Evolutionary conservation across 352 stramenopile species (phyloP).

Genomic region (Globisporangium sylvaticum): DNA sequence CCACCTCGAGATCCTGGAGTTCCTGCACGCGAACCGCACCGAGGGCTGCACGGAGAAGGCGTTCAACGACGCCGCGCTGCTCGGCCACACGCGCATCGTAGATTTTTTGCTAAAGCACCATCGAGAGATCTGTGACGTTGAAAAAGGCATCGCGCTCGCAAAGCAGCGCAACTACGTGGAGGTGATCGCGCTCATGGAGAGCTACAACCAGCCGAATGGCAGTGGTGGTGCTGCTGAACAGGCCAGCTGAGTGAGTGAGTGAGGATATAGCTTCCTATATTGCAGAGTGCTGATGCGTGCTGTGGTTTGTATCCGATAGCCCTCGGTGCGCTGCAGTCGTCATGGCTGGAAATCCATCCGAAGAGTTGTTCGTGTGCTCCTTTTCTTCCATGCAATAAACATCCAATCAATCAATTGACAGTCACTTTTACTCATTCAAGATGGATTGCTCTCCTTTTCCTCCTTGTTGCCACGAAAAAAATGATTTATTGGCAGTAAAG

Average conservation of each 20-base stretch:
- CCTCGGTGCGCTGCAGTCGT: neutral
- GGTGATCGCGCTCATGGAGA: conserved; percentile 13
- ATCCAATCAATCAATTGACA: neutral
- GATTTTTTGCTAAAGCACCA: conserved; percentile 34
- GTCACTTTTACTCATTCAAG: too few relatives aligned
- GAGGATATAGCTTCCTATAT: neutral
- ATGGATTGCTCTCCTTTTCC: too few relatives aligned
- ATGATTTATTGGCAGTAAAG: neutral
- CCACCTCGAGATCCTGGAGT: conserved; percentile 41
- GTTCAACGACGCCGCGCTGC: conserved; percentile 41
- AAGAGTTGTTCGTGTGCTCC: neutral
- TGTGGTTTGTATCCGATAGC: neutral
- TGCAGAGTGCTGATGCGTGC: neutral
- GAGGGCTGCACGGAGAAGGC: conserved; percentile 51
- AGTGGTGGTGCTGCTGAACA: neutral
- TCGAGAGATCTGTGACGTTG: conserved; percentile 29
- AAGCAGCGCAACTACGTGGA: conserved; percentile 32
- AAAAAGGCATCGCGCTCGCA: conserved; percentile 39
- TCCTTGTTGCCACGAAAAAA: neutral
- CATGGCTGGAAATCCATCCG: neutral
- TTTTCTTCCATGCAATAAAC: neutral
- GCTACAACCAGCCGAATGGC: neutral
- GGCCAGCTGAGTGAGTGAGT: neutral
- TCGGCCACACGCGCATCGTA: conserved; percentile 40
- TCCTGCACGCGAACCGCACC: conserved; percentile 43